A percentile compares a stretch with the other conserved stretches of the same genome.
These are phyloP conservation scores for Leccinum aurantiacum DNA, from an alignment of 768 basidiomycete species.

Conservation along the genomic window DNA sequence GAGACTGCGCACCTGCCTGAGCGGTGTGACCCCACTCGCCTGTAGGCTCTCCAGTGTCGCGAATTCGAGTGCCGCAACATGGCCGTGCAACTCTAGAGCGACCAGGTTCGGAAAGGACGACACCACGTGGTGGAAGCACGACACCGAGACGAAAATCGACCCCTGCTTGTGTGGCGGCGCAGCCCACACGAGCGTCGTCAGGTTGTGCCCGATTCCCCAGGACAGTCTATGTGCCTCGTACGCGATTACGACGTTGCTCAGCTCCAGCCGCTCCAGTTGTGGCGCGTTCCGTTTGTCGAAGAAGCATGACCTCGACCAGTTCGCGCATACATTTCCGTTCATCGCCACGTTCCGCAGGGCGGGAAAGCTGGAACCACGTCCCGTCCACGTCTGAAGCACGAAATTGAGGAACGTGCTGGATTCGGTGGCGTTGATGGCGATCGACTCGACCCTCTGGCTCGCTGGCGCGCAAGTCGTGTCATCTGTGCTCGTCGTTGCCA, in stretches of 20 bases:
- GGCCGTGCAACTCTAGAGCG: constrained; percentile 19
- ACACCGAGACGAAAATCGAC: constrained; percentile 15
- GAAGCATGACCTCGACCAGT: constrained; percentile 21
- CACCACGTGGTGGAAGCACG: constrained; percentile 19
- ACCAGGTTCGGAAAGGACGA: constrained; percentile 23
- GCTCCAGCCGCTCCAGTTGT: constrained; percentile 12
- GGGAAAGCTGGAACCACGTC: constrained; percentile 13
- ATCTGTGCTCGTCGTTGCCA: constrained; percentile 6
- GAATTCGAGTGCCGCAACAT: constrained; percentile 14
- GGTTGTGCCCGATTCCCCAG: constrained; percentile 14
- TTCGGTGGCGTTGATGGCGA: constrained; percentile 18
- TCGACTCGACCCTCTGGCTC: constrained; percentile 15
- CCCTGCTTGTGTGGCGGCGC: constrained; percentile 9
- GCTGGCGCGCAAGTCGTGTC: constrained; percentile 3
- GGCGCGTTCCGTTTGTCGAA: constrained; percentile 21
- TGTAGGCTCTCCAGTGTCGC: constrained; percentile 4
- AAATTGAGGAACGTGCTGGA: constrained; percentile 18
- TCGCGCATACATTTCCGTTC: constrained; percentile 17
- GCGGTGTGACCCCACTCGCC: constrained; percentile 2
- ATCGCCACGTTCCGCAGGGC: constrained; percentile 9
- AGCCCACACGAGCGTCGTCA: constrained; percentile 27
- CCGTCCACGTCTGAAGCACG: constrained; percentile 22
- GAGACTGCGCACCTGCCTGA: constrained; percentile 14
- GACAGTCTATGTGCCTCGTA: constrained; percentile 4
- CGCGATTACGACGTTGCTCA: constrained; percentile 21